These are phyloP conservation scores for Trichosporon sp. DNA, from an alignment of 1,284 basidiomycete genomes.

Conservation along the genomic window DNA sequence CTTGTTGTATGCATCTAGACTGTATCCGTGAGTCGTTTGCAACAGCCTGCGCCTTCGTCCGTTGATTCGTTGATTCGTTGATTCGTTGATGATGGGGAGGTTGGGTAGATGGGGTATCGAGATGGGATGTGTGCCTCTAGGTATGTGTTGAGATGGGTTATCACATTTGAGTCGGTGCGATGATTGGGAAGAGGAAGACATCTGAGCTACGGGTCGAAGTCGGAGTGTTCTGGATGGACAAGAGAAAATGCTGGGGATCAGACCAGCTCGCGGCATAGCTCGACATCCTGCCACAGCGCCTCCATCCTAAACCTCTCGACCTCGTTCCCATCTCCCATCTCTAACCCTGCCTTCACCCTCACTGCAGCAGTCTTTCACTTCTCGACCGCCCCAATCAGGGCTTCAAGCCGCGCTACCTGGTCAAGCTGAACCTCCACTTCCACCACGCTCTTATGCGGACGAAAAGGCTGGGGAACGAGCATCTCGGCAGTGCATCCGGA, in stretches of 20 bases:
- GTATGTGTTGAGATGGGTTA: no score
- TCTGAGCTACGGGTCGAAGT: no score
- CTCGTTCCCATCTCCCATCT: neutral
- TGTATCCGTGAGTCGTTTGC: neutral
- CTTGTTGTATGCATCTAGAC: conserved; percentile 16
- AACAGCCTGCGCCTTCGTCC: no score
- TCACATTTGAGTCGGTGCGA: no score
- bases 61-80: no score
- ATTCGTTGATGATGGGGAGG: no score
- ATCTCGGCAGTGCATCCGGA: neutral
- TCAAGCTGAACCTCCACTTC: neutral
- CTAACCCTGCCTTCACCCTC: neutral
- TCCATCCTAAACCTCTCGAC: neutral
- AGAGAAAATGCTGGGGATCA: neutral
- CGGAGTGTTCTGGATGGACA: no score
- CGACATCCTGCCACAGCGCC: neutral
- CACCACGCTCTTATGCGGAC: neutral
- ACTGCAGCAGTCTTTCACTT: neutral
- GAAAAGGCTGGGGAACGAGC: neutral
- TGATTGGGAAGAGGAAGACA: no score
- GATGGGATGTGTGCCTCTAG: no score
- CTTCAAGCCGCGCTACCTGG: neutral
- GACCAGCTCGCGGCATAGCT: neutral
- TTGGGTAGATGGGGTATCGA: no score
- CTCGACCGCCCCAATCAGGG: neutral